Percentiles rank a stretch among this genome's conserved stretches.
These are phyloP conservation scores for Tricholoma flavovirens DNA, from an alignment of 768 basidiomycete species.

Conservation along the genomic window DNA sequence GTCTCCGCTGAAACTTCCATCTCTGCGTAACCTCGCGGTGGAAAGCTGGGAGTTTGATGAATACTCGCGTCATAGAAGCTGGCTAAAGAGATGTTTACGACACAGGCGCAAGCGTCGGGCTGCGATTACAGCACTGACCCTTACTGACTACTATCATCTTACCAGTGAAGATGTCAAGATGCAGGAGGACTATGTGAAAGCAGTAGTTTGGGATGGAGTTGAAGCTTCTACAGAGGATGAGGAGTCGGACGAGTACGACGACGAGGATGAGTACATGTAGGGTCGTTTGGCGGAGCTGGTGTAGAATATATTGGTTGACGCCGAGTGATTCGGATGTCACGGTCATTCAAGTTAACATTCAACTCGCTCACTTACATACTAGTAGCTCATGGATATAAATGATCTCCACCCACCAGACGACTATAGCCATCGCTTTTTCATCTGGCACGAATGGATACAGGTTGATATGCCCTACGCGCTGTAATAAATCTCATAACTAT, in stretches of 20 bases:
- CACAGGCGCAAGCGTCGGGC: neutral
- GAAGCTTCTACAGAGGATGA: neutral
- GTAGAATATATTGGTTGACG: no score
- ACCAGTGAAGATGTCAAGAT: neutral
- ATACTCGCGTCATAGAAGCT: neutral
- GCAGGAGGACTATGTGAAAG: neutral
- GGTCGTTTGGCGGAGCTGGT: no score
- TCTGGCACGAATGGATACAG: constrained; percentile 90
- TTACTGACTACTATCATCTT: neutral
- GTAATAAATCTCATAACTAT: constrained; percentile 2
- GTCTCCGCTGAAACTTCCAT: neutral
- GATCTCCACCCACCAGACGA: constrained; percentile 80
- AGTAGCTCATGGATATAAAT: constrained; percentile 35
- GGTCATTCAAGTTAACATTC: constrained; percentile 3
- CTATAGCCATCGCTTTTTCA: constrained; percentile 78
- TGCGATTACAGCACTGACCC: neutral
- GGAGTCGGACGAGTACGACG: neutral
- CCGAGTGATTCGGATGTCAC: no score
- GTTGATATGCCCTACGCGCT: constrained; percentile 27
- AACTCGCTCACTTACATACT: no score
- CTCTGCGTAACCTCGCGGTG: neutral
- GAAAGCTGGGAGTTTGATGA: neutral
- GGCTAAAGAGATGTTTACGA: neutral
- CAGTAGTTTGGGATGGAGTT: neutral
- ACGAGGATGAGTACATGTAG: neutral